These are phyloP conservation scores for Leccinum arenicola DNA, from an alignment of 768 basidiomycete species.

Conservation along the genomic window DNA sequence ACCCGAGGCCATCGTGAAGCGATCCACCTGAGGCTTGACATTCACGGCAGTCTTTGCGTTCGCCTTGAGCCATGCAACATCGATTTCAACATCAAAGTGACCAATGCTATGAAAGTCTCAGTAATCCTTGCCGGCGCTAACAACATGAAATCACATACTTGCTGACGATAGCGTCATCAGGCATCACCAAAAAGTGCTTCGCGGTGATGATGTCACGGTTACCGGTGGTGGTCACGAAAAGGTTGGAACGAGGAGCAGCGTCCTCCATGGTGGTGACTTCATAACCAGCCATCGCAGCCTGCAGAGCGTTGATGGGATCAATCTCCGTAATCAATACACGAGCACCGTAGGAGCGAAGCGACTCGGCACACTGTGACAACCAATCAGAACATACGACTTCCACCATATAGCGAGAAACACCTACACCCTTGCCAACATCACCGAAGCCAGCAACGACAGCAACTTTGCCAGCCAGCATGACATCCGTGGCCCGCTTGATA, in stretches of 20 bases:
- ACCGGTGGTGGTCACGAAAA: slow-evolving; percentile 98
- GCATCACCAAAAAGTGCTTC: slow-evolving; percentile 92
- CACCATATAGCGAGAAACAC: slow-evolving; percentile 32
- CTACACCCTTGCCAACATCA: slow-evolving; percentile 98
- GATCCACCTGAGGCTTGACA: slow-evolving; percentile 99
- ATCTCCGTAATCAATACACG: slow-evolving; percentile 97
- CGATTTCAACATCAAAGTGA: slow-evolving; percentile 88
- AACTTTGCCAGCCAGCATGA: slow-evolving; percentile 99
- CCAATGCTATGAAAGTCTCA: slow-evolving; percentile 55
- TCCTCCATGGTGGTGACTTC: slow-evolving; percentile 99
- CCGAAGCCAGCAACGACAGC: slow-evolving; percentile 98
- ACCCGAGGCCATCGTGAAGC: slow-evolving; percentile 88
- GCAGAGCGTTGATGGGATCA: slow-evolving; percentile 99
- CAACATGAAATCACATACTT: slow-evolving; percentile 59
- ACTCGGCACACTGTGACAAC: slow-evolving; percentile 83
- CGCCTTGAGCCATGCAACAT: slow-evolving; percentile 96
- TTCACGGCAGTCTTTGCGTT: slow-evolving; percentile 83
- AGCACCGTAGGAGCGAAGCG: slow-evolving; percentile 94
- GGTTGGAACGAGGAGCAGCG: slow-evolving; percentile 80
- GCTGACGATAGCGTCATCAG: slow-evolving; percentile 97
- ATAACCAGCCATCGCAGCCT: slow-evolving; percentile 99
- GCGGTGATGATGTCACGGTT: slow-evolving; percentile 96
- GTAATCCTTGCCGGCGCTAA: slow-evolving; percentile 4
- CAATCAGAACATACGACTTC: slow-evolving; percentile 1
- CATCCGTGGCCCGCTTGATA: slow-evolving; percentile 99